Evolutionary conservation across 495 filamentous ascomycete species (phyloP).

Genomic region (Corynascus novoguineensis): DNA sequence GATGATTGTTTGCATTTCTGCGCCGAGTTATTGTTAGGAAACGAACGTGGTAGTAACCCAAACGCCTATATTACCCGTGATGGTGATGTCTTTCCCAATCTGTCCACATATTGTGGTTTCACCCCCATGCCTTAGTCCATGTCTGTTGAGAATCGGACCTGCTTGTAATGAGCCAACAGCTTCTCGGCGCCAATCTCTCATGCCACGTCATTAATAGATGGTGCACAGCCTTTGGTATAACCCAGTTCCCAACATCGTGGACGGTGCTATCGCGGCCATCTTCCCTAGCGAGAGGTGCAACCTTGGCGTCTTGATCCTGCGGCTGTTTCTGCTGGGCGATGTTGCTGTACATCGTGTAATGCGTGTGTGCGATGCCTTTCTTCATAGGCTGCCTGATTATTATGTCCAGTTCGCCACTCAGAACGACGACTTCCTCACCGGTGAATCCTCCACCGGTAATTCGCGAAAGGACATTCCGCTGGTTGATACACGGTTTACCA

Average conservation of each 20-base stretch:
- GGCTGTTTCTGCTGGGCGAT: conserved; percentile 79
- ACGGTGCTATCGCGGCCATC: conserved; percentile 16
- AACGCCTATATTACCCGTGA: background rate
- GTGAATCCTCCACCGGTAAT: conserved; percentile 28
- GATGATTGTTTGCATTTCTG: background rate
- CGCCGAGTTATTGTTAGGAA: background rate
- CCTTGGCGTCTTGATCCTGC: conserved; percentile 66
- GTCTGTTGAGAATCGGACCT: conserved; percentile 18
- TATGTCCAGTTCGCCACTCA: conserved; percentile 35
- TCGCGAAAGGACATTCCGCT: conserved; percentile 29
- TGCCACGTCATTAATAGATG: conserved; percentile 42
- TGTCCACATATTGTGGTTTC: background rate
- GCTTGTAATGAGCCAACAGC: conserved; percentile 33
- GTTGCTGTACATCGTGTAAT: conserved; percentile 13
- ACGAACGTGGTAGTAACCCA: background rate
- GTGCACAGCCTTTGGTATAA: conserved; percentile 37
- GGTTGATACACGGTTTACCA: conserved; percentile 36
- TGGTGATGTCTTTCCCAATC: background rate
- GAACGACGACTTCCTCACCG: conserved; percentile 32
- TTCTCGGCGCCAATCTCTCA: conserved; percentile 37
- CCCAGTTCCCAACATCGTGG: conserved; percentile 30
- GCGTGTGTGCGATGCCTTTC: conserved; percentile 46
- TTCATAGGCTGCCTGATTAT: conserved; percentile 24
- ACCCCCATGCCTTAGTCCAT: background rate
- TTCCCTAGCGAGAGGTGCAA: conserved; percentile 14